Evolutionary conservation across 768 basidiomycete genomes (phyloP).

Genomic region (Boletus rubropictus): DNA sequence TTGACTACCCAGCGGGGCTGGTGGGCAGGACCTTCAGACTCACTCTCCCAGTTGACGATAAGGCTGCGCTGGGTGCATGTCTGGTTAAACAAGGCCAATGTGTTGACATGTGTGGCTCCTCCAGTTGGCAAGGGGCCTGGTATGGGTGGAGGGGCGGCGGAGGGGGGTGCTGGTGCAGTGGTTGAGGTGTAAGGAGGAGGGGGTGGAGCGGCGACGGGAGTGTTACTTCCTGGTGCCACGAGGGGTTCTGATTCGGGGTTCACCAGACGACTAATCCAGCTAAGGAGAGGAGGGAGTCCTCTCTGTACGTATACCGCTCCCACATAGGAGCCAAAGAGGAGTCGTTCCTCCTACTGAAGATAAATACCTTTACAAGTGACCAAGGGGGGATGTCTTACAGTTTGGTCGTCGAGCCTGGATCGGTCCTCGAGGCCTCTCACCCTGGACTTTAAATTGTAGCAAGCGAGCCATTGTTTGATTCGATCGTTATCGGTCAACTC

Average conservation of each 20-base stretch:
- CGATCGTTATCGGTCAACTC: conserved; percentile 35
- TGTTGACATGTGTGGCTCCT: conserved; percentile 28
- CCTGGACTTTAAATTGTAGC: conserved; percentile 49
- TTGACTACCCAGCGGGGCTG: conserved; percentile 52
- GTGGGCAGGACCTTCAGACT: conserved; percentile 47
- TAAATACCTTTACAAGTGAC: conserved; percentile 1
- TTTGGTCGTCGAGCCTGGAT: conserved; percentile 33
- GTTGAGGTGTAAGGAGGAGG: conserved; percentile 24
- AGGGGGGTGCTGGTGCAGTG: conserved; percentile 11
- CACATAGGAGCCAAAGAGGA: conserved; percentile 55
- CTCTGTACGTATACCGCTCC: conserved; percentile 61
- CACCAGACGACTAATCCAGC: conserved; percentile 56
- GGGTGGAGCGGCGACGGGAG: conserved; percentile 11
- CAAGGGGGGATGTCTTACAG: conserved; percentile 22
- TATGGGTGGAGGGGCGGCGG: conserved; percentile 22
- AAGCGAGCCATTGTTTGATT: conserved; percentile 44
- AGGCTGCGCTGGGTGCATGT: conserved; percentile 44
- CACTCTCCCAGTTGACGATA: conserved; percentile 42
- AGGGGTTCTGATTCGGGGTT: conserved; percentile 38
- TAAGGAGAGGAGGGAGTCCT: conserved; percentile 44
- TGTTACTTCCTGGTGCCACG: conserved; percentile 15
- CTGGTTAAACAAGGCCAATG: conserved; percentile 48
- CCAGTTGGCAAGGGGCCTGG: conserved; percentile 12
- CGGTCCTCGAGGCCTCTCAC: conserved; percentile 42
- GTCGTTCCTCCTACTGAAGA: conserved; percentile 44